Base-by-base conservation (phyloP, 352 stramenopile species). In the Phytophthora cactorum region DNA sequence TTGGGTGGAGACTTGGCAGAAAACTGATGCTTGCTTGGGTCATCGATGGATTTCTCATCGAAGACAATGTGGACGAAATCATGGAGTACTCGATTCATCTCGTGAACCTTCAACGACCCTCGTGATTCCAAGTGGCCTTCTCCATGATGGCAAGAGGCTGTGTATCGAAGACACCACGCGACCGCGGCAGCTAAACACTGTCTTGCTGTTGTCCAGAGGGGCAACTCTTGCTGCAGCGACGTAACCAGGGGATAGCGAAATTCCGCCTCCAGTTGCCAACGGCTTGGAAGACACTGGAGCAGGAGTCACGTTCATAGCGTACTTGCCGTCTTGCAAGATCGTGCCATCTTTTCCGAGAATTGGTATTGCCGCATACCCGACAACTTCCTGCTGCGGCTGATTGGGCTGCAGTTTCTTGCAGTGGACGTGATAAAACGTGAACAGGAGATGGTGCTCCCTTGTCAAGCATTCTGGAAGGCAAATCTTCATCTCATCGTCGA, bases 361-460 rank as follows among this genome's bases (percentile, higher is more conserved):
- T 3, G 86, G 84, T 0, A 92, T 46, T 0, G 68, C 72, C 4
- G 82, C 77, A 31, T 81, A 90, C 2, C 82, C 84, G 0, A 92
- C 52, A 7, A 94, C 68, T 31, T 94, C 84, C 60, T 91, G 79
- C 25, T 89, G 84, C 10, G 74, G 74, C 47, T 94, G 82, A 27
- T 71, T 76, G 0, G 72, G 65, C 31, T 77, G 74, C 2, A 92
- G 51, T 39, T 92, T 94, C 63, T 94, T 94, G 75, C 86, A 94
- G 57, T 94, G 84, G 0, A 94, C 84, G 63, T 94, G 86, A 49
- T 88, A 92, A 51, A 94, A 91, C 8, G 79, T 90, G 66, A 92
- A 89, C 1, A 91, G 58, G 12, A 94, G 54, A 45, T 91, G 79
- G 43, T 94, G 82, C 0, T 43, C 41, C 5, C 17, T 25, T n/a